These are phyloP conservation scores for Chytridium lagenaria DNA, from an alignment of 371 early-diverging fungal genomes.

Conservation along the genomic window DNA sequence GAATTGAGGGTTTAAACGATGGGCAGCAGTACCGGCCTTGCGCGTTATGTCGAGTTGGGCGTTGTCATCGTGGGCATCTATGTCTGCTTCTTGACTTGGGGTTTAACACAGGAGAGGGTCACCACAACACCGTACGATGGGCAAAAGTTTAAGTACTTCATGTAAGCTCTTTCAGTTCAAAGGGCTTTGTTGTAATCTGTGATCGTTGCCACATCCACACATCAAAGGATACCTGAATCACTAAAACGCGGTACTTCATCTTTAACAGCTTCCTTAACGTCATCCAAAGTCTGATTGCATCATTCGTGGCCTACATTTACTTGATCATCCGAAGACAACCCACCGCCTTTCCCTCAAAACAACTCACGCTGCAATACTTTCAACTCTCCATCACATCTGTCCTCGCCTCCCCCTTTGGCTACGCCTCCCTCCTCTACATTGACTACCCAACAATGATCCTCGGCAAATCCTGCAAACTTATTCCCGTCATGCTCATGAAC, in stretches of 20 bases:
- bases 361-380: slow-evolving; percentile 61
- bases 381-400: slow-evolving; percentile 80
- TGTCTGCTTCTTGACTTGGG: slow-evolving; percentile 94
- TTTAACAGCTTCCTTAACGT: slow-evolving; percentile 86
- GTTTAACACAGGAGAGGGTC: slow-evolving; percentile 90
- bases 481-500: slow-evolving; percentile 96
- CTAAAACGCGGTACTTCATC: not conserved
- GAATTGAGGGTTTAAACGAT: no score
- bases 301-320: slow-evolving; percentile 77
- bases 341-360: slow-evolving; percentile 42
- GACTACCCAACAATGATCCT: slow-evolving; percentile 97
- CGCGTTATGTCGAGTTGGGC: slow-evolving; percentile 39
- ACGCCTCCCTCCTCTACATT: slow-evolving; percentile 89
- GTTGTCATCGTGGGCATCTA: slow-evolving; percentile 90
- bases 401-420: slow-evolving; percentile 91
- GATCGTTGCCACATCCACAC: not conserved
- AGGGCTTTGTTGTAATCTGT: not conserved
- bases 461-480: slow-evolving; percentile 96
- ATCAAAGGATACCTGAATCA: no score
- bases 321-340: slow-evolving; percentile 58
- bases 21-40: not conserved
- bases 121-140: slow-evolving; percentile 78
- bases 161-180: slow-evolving; percentile 40
- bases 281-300: slow-evolving; percentile 80
- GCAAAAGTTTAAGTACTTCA: slow-evolving; percentile 79